phyloP scores from a whole-genome alignment of 352 stramenopile species.

The Phytophthora fragariaefolia region DNA sequence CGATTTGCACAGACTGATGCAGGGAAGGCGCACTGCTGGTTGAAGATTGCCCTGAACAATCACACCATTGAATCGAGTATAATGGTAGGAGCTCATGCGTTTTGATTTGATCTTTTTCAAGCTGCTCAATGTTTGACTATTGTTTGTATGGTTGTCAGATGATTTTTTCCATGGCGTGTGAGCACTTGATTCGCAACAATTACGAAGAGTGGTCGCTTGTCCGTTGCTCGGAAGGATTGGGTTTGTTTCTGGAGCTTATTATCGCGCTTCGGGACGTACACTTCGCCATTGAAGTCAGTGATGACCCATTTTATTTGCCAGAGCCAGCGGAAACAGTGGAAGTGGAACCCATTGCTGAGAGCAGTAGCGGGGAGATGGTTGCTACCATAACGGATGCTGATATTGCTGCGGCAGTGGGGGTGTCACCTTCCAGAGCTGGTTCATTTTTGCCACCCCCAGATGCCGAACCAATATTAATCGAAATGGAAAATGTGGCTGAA shows the following conservation, averaged over 20 bases:
- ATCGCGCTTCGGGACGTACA: constrained; percentile 73
- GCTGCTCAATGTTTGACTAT: constrained; percentile 9
- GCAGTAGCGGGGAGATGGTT: constrained; percentile 33
- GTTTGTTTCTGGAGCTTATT: constrained; percentile 78
- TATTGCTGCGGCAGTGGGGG: constrained; percentile 40
- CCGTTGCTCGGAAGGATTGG: constrained; percentile 72
- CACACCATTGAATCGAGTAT: constrained; percentile 81
- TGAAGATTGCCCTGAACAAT: constrained; percentile 84
- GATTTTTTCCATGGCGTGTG: constrained; percentile 78
- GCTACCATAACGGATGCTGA: constrained; percentile 41
- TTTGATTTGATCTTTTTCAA: constrained; percentile 1
- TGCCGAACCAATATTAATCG: constrained; percentile 11
- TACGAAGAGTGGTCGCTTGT: constrained; percentile 88
- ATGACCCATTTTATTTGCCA: constrained; percentile 51
- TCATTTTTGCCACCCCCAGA: constrained; percentile 32
- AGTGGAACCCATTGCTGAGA: constrained; percentile 22
- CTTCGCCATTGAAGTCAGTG: constrained; percentile 76
- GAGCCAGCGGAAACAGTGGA: constrained; percentile 22
- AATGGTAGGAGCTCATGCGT: constrained; percentile 45
- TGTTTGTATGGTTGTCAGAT: constrained; percentile 46
- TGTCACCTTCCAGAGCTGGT: constrained; percentile 34
- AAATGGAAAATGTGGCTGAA: constrained; percentile 19
- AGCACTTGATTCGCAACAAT: constrained; percentile 73
- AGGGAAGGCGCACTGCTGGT: constrained; percentile 75
- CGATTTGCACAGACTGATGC: constrained; percentile 50